Evolutionary conservation across 1,139 yeast genomes (phyloP), one percentile per base, ranked within the genome.

Genomic region (Kluyveromyces marxianus): DNA sequence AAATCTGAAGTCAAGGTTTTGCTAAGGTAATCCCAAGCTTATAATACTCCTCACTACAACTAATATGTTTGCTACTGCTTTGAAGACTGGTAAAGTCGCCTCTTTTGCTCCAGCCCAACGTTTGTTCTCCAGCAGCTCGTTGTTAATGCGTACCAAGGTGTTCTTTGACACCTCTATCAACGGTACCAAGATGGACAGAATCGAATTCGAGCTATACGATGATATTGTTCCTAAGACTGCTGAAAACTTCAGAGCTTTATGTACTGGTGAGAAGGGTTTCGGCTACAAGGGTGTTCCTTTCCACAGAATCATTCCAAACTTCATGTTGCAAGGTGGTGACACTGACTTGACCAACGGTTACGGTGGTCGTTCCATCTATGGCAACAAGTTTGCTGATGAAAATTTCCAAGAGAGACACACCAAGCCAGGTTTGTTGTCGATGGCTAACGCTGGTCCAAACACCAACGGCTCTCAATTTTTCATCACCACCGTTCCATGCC

Each of bases 321-420:
- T 89, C 73, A 89, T 89, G 97, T 77, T 89, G 68, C 97, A 89
- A 74, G 97, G 97, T 70, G 97, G 97, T 74, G 97, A 89, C 70
- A 88, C 89, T 75, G 88, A 95, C 69, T 76, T 83, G 66, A 83
- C 88, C 64, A 85, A 83, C 69, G 97, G 97, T 58, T 85, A 94
- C 60, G 97, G 97, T 67, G 96, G 97, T 67, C 86, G 86, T 74
- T 85, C 95, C 50, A 89, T 90, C 74, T 89, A 88, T 74, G 96
- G 96, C 58, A 76, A 73, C 63, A 84, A 80, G 71, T 89, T 89
- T 68, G 78, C 81, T 47, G 97, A 89, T 64, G 97, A 89, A 74
- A 88, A 87, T 80, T 89, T 89, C 67, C 54, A 70, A 63, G 75
- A 82, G 74, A 85, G 71, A 69, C 96, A 88, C 76, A 75, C 75